Evolutionary conservation across 495 filamentous ascomycete species (phyloP).

Genomic region (Trichoderma parareesei): DNA sequence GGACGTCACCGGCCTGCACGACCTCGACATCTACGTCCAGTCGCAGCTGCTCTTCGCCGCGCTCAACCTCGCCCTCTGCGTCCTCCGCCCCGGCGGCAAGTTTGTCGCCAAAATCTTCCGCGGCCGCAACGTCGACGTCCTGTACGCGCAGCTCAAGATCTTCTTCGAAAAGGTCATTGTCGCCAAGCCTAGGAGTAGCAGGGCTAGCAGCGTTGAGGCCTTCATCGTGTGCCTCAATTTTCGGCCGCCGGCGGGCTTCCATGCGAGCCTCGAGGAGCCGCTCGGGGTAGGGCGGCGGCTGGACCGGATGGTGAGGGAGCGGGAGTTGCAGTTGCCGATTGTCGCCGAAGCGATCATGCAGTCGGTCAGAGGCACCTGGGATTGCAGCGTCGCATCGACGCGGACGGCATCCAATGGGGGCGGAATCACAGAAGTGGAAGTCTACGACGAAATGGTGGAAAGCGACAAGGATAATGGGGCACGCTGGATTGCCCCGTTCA

Average conservation of each 20-base stretch:
- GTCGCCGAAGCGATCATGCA: slow-evolving; percentile 32
- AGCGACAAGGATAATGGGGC: slow-evolving; percentile 40
- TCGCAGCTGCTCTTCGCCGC: slow-evolving; percentile 90
- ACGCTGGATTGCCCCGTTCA: slow-evolving; percentile 86
- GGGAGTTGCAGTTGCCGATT: slow-evolving; percentile 26
- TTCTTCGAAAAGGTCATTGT: slow-evolving; percentile 84
- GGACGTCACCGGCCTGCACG: slow-evolving; percentile 92
- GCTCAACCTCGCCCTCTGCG: slow-evolving; percentile 82
- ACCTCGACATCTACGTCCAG: slow-evolving; percentile 96
- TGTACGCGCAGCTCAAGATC: slow-evolving; percentile 84
- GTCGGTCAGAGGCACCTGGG: slow-evolving; percentile 35
- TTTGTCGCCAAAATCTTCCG: slow-evolving; percentile 98
- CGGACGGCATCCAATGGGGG: slow-evolving; percentile 20
- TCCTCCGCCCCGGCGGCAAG: slow-evolving; percentile 83
- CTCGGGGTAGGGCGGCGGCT: slow-evolving; percentile 50
- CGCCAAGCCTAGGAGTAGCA: slow-evolving; percentile 84
- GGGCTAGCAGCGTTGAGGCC: slow-evolving; percentile 91
- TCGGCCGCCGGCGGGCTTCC: slow-evolving; percentile 51
- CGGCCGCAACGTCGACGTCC: slow-evolving; percentile 81
- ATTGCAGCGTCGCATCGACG: slow-evolving; percentile 14
- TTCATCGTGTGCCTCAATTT: slow-evolving; percentile 95
- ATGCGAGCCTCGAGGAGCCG: slow-evolving; percentile 59
- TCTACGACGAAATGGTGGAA: slow-evolving; percentile 22
- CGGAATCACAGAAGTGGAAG: slow-evolving; percentile 51
- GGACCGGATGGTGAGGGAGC: slow-evolving; percentile 31